Evolutionary conservation across 257 asterid genomes (phyloP).

Genomic region (Capsicum rhomboideum): DNA sequence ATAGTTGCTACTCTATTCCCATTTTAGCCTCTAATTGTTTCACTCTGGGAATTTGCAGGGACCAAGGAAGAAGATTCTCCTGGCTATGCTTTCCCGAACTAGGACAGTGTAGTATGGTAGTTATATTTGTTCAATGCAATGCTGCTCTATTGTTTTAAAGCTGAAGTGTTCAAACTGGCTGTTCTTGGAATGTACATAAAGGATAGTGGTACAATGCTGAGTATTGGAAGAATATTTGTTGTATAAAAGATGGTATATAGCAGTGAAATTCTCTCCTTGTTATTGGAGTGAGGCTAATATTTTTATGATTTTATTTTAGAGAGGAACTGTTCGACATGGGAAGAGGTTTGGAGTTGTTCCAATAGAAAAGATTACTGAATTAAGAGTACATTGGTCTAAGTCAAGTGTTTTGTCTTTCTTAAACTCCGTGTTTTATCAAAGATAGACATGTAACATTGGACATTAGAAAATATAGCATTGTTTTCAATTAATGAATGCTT

Average conservation of each 20-base stretch:
- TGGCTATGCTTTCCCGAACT: conserved; percentile 28
- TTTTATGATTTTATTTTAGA: background rate
- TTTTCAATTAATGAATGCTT: background rate
- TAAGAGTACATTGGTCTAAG: background rate
- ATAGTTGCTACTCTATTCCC: background rate
- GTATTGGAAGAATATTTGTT: background rate
- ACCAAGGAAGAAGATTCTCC: conserved; percentile 68
- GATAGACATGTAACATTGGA: background rate
- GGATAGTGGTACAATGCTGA: background rate
- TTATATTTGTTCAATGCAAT: background rate
- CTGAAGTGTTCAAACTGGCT: background rate
- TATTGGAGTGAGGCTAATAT: background rate
- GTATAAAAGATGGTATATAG: background rate
- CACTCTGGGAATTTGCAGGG: conserved; percentile 35
- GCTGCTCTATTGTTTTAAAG: background rate
- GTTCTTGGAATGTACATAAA: background rate
- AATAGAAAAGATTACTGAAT: background rate
- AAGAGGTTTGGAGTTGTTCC: background rate
- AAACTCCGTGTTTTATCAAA: background rate
- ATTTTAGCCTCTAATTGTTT: background rate
- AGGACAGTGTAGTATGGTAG: conserved; percentile 4
- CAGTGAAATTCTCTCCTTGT: background rate
- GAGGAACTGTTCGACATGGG: background rate
- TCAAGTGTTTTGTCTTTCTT: background rate
- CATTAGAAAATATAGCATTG: background rate